Evolutionary conservation across 257 asterid species (phyloP).

Genomic region (Jasminum sambac): DNA sequence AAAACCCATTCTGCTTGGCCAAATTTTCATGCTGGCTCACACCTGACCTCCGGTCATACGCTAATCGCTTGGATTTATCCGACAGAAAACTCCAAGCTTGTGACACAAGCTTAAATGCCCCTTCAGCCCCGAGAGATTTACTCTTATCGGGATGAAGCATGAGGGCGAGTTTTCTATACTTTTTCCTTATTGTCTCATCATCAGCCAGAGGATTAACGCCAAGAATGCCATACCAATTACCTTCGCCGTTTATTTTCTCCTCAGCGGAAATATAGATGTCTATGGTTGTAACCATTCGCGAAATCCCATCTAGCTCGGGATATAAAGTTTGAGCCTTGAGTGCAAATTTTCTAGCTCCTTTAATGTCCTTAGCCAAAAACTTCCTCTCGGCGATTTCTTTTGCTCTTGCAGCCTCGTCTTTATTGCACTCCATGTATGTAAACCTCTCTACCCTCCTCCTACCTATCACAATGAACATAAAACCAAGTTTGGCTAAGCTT

Average conservation of each 20-base stretch:
- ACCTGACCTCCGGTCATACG: slow-evolving; percentile 49
- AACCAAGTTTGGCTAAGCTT: not conserved
- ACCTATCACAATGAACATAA: slow-evolving; percentile 10
- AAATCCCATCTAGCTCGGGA: slow-evolving; percentile 70
- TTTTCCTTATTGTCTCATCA: slow-evolving; percentile 60
- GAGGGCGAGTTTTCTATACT: slow-evolving; percentile 68
- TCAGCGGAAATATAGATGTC: slow-evolving; percentile 64
- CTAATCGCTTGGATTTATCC: slow-evolving; percentile 49
- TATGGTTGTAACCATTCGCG: slow-evolving; percentile 65
- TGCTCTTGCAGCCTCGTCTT: slow-evolving; percentile 74
- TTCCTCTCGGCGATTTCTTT: slow-evolving; percentile 65
- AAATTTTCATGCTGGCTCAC: slow-evolving; percentile 31
- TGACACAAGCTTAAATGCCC: slow-evolving; percentile 65
- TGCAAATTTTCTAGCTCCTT: slow-evolving; percentile 66
- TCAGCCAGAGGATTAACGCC: slow-evolving; percentile 70
- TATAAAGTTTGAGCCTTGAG: slow-evolving; percentile 57
- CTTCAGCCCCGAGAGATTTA: slow-evolving; percentile 65
- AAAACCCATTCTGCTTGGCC: slow-evolving; percentile 52
- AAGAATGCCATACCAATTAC: slow-evolving; percentile 72
- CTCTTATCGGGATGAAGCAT: slow-evolving; percentile 81
- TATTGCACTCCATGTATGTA: slow-evolving; percentile 72
- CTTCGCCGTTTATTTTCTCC: slow-evolving; percentile 49
- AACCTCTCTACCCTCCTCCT: slow-evolving; percentile 32
- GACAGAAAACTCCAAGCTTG: slow-evolving; percentile 80
- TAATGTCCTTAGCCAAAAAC: slow-evolving; percentile 54